These are phyloP conservation scores for Cyclotella atomus DNA, from an alignment of 108 stramenopile species.

Conservation along the genomic window DNA sequence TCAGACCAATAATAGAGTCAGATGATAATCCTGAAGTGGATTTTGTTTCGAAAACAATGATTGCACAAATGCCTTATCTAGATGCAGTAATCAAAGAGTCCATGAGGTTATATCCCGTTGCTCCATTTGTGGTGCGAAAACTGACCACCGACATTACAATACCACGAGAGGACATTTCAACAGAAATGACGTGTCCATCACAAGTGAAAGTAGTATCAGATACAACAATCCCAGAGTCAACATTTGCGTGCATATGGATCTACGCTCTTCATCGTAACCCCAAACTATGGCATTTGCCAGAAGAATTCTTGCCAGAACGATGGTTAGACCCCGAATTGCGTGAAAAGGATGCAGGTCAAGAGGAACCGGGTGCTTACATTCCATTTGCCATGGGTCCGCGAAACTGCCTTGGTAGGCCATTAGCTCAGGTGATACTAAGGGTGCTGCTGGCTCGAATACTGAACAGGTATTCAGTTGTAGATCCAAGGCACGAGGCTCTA, in stretches of 20 bases:
- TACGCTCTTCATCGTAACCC: slow-evolving; percentile 92
- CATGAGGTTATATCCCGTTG: slow-evolving; percentile 93
- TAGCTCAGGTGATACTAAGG: slow-evolving; percentile 85
- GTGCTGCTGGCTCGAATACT: slow-evolving; percentile 79
- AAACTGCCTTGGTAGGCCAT: slow-evolving; percentile 92
- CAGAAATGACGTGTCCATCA: not conserved
- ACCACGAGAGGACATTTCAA: slow-evolving; percentile 16
- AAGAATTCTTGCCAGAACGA: slow-evolving; percentile 88
- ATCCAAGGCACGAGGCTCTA: slow-evolving; percentile 47
- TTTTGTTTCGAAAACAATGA: slow-evolving; percentile 48
- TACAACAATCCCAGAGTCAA: slow-evolving; percentile 66
- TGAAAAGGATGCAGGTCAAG: slow-evolving; percentile 60
- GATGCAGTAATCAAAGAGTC: slow-evolving; percentile 91
- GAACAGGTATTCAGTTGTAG: slow-evolving; percentile 58
- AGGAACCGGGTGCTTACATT: slow-evolving; percentile 82
- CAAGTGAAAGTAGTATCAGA: not conserved
- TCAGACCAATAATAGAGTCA: slow-evolving; percentile 41
- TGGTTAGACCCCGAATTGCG: slow-evolving; percentile 66
- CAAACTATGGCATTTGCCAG: slow-evolving; percentile 80
- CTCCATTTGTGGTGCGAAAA: slow-evolving; percentile 89
- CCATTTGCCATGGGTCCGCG: slow-evolving; percentile 92
- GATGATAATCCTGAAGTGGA: slow-evolving; percentile 1
- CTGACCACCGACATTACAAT: slow-evolving; percentile 63
- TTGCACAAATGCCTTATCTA: slow-evolving; percentile 70
- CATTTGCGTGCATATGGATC: slow-evolving; percentile 92